Percentiles rank a stretch among this genome's conserved stretches.
Evolutionary conservation across 2,329 filamentous ascomycete genomes (phyloP).

Genomic region (Fusarium redolens): DNA sequence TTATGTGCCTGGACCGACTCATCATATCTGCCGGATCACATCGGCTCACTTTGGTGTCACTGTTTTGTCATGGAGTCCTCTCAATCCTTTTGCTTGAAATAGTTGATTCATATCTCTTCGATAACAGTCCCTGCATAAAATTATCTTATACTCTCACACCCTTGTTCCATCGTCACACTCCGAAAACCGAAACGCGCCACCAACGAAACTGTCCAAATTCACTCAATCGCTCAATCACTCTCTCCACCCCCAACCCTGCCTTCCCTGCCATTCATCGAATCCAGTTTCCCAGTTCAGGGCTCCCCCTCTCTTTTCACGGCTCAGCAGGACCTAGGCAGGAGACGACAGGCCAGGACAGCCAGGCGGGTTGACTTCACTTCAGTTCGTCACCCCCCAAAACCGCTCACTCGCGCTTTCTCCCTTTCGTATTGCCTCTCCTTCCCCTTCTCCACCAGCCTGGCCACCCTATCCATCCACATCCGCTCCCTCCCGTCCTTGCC

Average conservation of each 20-base stretch:
- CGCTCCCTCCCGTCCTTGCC: conserved; percentile 6
- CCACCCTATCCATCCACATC: conserved; percentile 19
- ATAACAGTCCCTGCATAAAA: conserved; percentile 26
- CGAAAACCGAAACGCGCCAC: conserved; percentile 30
- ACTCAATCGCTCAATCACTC: conserved; percentile 12
- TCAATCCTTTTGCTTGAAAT: background rate
- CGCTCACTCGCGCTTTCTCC: conserved; percentile 25
- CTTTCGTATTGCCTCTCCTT: conserved; percentile 23
- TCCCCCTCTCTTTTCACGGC: conserved; percentile 8
- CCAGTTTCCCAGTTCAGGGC: conserved; percentile 13
- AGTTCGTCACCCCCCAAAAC: conserved; percentile 21
- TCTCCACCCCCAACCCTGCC: conserved; percentile 21
- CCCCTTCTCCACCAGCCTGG: conserved; percentile 24
- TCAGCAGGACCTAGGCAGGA: background rate
- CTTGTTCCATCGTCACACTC: background rate
- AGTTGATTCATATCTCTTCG: background rate
- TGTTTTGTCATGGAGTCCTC: background rate
- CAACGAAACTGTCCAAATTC: conserved; percentile 14
- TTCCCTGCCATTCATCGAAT: conserved; percentile 20
- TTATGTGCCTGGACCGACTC: conserved; percentile 6
- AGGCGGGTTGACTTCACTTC: background rate
- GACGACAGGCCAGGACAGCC: background rate
- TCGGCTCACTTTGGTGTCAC: background rate
- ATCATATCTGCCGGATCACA: background rate
- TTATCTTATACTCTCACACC: conserved; percentile 25